Evolutionary conservation across 2,329 filamentous ascomycete species (phyloP).

Genomic region (Neurospora sp.): DNA sequence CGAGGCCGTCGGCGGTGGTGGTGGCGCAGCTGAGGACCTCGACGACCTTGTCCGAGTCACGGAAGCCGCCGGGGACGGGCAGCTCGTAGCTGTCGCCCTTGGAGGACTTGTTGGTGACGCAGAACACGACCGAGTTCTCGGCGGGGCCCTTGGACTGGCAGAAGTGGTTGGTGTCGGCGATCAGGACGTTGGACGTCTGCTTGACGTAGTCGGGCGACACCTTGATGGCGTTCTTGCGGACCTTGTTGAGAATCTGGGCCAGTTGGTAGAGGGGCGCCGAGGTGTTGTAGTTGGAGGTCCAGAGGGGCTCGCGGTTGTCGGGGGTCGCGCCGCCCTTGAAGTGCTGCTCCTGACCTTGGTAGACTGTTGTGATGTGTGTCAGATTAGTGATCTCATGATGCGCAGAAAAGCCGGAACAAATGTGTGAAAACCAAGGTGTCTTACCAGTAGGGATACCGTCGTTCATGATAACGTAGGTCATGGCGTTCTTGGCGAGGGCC

Average conservation of each 20-base stretch:
- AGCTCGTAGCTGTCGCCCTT: constrained; percentile 16
- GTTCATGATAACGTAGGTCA: constrained; percentile 50
- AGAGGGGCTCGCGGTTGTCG: constrained; percentile 47
- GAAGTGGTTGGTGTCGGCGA: constrained; percentile 19
- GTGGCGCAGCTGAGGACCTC: constrained; percentile 17
- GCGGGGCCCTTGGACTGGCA: constrained; percentile 19
- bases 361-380: constrained; percentile 27
- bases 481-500: constrained; percentile 47
- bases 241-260: constrained; percentile 26
- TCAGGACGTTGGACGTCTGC: constrained; percentile 10
- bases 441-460: constrained; percentile 40
- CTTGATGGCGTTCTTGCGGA: constrained; percentile 19
- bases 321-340: constrained; percentile 37
- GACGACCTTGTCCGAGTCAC: constrained; percentile 15
- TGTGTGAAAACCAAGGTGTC: neutral
- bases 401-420: neutral
- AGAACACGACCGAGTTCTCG: constrained; percentile 18
- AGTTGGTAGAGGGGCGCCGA: constrained; percentile 37
- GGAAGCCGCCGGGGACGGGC: constrained; percentile 15
- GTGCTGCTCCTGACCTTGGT: constrained; percentile 56
- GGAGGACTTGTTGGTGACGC: constrained; percentile 21
- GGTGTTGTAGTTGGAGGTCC: constrained; percentile 41
- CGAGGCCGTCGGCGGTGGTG: constrained; percentile 12
- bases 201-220: constrained; percentile 12
- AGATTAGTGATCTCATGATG: neutral